Evolutionary conservation across 2,329 filamentous ascomycete genomes (phyloP), one percentile per base, ranked within the genome.

Genomic region (Aspergillus floridensis): DNA sequence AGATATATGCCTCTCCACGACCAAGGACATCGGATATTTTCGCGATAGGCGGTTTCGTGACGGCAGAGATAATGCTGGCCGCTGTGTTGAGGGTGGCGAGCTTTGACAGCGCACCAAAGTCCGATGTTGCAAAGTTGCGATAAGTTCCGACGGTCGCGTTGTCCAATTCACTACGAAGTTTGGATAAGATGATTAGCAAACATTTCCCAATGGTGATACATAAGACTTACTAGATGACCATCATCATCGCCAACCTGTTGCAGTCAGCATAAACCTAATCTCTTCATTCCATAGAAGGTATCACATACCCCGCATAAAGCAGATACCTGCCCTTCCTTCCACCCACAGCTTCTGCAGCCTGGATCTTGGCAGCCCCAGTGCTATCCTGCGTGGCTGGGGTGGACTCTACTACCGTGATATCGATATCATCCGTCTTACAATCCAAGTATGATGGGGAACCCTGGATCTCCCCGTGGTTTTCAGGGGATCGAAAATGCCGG

Each of bases 21-120:
- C 78, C 77, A 12, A 78, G 65, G 16, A 79, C 76, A 58, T 79
- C 76, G 5, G 77, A 78, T 5, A 79, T 59, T 57, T 79, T 79
- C 12, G 78, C 76, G 11, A 78, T 73, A 0, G 75, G 75, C 0
- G 77, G 74, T 62, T 80, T 80, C 19, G 73, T 58, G 8, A 79
- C 71, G 2, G 75, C 76, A 8, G 72, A 71, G 32, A 78, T 68
- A 38, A 80, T 76, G 32, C 71, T 72, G 5, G 68, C 70, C 4
- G 75, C 75, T 0, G 76, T 77, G 46, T 68, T 69, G 6, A 78
- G 61, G 1, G 74, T 72, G 2, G 72, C 70, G 32, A 75, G 64
- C 60, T 71, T 68, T 14, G 75, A 72, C 2, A 78, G 66, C 6
- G 70, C 63, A 56, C 73, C 65, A 58, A 79, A 79, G 14, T 72